phyloP scores from a whole-genome alignment of 106 monocot genomes.

The Allium fistulosum region DNA sequence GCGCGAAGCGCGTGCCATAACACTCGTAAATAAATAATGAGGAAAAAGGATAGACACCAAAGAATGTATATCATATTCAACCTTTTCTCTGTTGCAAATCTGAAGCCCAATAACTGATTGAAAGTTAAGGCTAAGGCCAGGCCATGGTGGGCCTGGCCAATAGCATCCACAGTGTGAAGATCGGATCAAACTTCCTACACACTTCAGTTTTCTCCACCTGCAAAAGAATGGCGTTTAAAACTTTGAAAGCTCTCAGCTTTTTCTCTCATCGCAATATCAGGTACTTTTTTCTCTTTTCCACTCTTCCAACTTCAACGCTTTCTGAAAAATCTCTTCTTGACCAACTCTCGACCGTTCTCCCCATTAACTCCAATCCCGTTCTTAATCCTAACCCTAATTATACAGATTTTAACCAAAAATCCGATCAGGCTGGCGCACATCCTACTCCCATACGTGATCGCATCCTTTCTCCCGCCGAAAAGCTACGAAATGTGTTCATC shows the following conservation, averaged over 20 bases:
- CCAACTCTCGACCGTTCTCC: slow-evolving; percentile 41
- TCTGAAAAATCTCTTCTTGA: slow-evolving; percentile 33
- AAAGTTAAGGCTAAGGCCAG: no score
- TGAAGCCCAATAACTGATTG: no score
- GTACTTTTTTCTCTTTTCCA: not conserved
- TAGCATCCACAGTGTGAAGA: no score
- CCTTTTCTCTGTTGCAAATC: no score
- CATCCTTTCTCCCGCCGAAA: slow-evolving; percentile 53
- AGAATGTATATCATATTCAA: no score
- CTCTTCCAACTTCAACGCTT: not conserved
- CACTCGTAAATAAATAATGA: no score
- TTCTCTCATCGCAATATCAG: not conserved
- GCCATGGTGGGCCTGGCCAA: no score
- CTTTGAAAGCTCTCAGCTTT: slow-evolving; percentile 1
- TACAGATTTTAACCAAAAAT: not conserved
- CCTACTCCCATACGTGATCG: not conserved
- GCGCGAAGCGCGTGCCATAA: no score
- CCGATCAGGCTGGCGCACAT: not conserved
- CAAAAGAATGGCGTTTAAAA: slow-evolving; percentile 1
- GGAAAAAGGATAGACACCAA: no score
- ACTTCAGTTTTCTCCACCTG: not conserved
- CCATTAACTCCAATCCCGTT: slow-evolving; percentile 13
- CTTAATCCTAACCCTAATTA: not conserved
- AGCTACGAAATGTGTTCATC: slow-evolving; percentile 75
- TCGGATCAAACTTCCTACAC: no score